phyloP scores from a whole-genome alignment of 2,329 filamentous ascomycete genomes.

The Calonectria ilicicola region DNA sequence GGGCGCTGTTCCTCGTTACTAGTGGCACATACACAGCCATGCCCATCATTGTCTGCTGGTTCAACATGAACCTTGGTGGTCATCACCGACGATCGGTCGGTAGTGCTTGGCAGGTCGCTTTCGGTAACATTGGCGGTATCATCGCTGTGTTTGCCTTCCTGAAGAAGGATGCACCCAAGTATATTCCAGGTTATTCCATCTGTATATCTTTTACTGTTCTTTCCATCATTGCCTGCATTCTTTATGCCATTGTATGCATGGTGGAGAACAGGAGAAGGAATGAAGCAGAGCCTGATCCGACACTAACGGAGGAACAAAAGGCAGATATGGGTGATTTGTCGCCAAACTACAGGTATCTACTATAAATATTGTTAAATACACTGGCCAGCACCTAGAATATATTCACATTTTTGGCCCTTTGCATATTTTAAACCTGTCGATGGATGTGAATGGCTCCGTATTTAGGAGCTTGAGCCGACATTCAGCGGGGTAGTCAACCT shows the following conservation, averaged over 20 bases:
- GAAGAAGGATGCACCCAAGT: conserved; percentile 74
- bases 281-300: conserved; percentile 53
- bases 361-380: conserved; percentile 50
- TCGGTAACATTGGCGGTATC: conserved; percentile 84
- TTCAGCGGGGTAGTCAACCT: too few relatives aligned
- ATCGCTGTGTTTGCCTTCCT: conserved; percentile 80
- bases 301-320: conserved; percentile 73
- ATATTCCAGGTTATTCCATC: conserved; percentile 80
- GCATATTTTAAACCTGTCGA: background rate
- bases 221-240: conserved; percentile 69
- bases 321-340: conserved; percentile 69
- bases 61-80: conserved; percentile 82
- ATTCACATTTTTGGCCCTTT: background rate
- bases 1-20: conserved; percentile 83
- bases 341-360: conserved; percentile 70
- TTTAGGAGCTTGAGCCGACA: background rate
- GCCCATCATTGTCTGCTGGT: conserved; percentile 89
- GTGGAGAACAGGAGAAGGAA: conserved; percentile 72
- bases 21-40: conserved; percentile 88
- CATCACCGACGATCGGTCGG: conserved; percentile 79
- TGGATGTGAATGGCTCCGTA: too few relatives aligned
- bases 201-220: conserved; percentile 80
- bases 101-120: conserved; percentile 81
- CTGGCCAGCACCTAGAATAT: background rate
- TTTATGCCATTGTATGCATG: conserved; percentile 71